Percentiles rank a stretch among this genome's conserved stretches.
Evolutionary conservation across 2,329 filamentous ascomycete species (phyloP).

Genomic region (Colletotrichum sansevieriae): DNA sequence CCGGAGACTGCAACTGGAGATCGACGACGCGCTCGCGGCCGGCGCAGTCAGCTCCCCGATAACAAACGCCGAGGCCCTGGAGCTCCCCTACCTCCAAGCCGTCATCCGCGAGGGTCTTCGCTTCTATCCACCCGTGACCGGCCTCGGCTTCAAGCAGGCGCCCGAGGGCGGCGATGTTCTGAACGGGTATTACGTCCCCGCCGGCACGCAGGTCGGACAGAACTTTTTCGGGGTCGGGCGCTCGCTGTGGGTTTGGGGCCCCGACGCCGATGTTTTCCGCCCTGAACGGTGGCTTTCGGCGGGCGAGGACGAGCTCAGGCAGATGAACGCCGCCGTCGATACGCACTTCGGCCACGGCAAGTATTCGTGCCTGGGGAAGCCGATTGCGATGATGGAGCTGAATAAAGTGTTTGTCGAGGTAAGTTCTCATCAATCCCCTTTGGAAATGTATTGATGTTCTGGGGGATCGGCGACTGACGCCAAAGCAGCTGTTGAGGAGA

Average conservation of each 20-base stretch:
- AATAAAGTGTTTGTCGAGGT: slow-evolving; percentile 64
- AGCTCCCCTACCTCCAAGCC: slow-evolving; percentile 67
- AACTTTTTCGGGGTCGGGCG: slow-evolving; percentile 68
- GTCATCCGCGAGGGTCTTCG: slow-evolving; percentile 69
- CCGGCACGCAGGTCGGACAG: slow-evolving; percentile 65
- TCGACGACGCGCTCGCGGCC: slow-evolving; percentile 55
- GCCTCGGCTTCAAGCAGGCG: slow-evolving; percentile 65
- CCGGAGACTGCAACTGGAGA: slow-evolving; percentile 55
- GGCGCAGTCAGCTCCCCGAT: slow-evolving; percentile 54
- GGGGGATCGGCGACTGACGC: background rate
- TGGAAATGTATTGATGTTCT: background rate
- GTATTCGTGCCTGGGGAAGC: slow-evolving; percentile 60
- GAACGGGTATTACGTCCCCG: slow-evolving; percentile 64
- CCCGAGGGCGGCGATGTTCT: slow-evolving; percentile 65
- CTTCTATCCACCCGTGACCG: slow-evolving; percentile 66
- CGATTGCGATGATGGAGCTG: slow-evolving; percentile 62
- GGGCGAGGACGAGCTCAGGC: slow-evolving; percentile 47
- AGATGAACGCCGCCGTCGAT: slow-evolving; percentile 55
- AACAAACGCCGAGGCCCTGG: slow-evolving; percentile 62
- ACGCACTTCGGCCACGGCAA: slow-evolving; percentile 61
- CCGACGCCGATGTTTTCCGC: slow-evolving; percentile 66
- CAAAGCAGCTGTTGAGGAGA: slow-evolving; percentile 48
- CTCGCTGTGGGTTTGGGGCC: slow-evolving; percentile 65
- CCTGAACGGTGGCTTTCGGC: slow-evolving; percentile 68
- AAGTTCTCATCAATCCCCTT: slow-evolving; percentile 29